Percentiles rank a stretch among this genome's conserved stretches.
phyloP scores from a whole-genome alignment of 1,284 basidiomycete genomes.

The Hymenochaete sp. region DNA sequence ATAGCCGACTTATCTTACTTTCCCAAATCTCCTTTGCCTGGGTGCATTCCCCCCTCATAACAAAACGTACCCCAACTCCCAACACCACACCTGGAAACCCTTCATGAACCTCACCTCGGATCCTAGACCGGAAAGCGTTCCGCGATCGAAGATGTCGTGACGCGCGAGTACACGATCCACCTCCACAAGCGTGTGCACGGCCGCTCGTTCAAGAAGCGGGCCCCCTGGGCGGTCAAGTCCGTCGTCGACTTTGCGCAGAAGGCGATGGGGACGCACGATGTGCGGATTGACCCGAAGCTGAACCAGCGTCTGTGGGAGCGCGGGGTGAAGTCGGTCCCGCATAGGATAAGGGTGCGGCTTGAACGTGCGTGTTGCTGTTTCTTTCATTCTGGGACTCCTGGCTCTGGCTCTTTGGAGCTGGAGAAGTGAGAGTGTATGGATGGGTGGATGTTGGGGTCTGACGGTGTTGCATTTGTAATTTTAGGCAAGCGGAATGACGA shows the following conservation, averaged over 20 bases:
- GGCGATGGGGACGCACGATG: conserved; percentile 89
- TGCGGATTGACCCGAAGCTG: conserved; percentile 85
- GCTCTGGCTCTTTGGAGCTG: not conserved
- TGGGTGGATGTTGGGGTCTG: not conserved
- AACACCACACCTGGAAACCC: not conserved
- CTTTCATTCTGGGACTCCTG: not conserved
- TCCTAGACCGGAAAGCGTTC: conserved; percentile 78
- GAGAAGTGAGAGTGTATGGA: not conserved
- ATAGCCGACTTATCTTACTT: not conserved
- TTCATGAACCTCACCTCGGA: not conserved
- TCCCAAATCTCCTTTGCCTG: no score
- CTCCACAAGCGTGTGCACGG: conserved; percentile 90
- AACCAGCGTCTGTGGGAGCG: conserved; percentile 90
- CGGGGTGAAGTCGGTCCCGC: conserved; percentile 86
- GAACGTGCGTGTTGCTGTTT: conserved; percentile 61
- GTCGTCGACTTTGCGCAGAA: conserved; percentile 85
- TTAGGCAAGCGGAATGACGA: conserved; percentile 87
- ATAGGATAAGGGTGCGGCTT: conserved; percentile 83
- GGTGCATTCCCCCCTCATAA: no score
- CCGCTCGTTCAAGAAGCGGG: conserved; percentile 89
- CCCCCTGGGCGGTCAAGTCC: conserved; percentile 89
- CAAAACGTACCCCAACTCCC: no score
- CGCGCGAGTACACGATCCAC: conserved; percentile 95
- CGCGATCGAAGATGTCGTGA: conserved; percentile 92
- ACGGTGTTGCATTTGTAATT: conserved; percentile 3